These are phyloP conservation scores for Pinus albicaulis DNA, from an alignment of 75 land plant genomes.

Conservation along the genomic window DNA sequence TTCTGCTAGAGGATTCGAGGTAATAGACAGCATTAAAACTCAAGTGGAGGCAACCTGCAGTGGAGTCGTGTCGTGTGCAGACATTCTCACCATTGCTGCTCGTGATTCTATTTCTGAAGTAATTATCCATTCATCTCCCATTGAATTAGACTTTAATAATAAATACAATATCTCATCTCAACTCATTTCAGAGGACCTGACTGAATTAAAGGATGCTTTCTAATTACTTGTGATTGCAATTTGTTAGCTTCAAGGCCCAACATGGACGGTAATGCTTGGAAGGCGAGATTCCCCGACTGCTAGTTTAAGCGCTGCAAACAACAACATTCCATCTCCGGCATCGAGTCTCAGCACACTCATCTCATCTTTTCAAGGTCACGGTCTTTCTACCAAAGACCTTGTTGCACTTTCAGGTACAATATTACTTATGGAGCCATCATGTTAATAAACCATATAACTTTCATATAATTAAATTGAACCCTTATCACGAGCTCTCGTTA, in stretches of 20 bases:
- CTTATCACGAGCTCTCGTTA: no score
- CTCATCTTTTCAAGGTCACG: conserved; percentile 6
- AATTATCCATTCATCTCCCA: background rate
- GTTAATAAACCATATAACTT: no score
- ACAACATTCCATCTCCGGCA: conserved; percentile 11
- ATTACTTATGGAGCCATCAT: no score
- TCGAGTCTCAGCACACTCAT: conserved; percentile 10
- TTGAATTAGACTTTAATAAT: no score
- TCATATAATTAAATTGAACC: no score
- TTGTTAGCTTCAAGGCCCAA: conserved; percentile 26
- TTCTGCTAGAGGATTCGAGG: conserved; percentile 34
- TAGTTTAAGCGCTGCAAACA: conserved; percentile 15
- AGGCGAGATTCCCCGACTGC: conserved; percentile 32
- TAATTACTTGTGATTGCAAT: background rate
- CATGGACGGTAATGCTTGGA: conserved; percentile 31
- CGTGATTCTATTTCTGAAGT: conserved; percentile 20
- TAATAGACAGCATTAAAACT: conserved; percentile 40
- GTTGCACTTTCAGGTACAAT: conserved; percentile 22
- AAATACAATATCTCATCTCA: no score
- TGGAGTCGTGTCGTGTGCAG: conserved; percentile 62
- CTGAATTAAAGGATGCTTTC: background rate
- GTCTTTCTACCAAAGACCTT: conserved; percentile 21
- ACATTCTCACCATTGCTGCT: conserved; percentile 48
- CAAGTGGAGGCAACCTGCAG: conserved; percentile 41
- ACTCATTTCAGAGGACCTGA: no score